A percentile compares a stretch with the other conserved stretches of the same genome.
Conservation (phyloP, 306 rosid genomes). For the Gleditsia sinensis region DNA sequence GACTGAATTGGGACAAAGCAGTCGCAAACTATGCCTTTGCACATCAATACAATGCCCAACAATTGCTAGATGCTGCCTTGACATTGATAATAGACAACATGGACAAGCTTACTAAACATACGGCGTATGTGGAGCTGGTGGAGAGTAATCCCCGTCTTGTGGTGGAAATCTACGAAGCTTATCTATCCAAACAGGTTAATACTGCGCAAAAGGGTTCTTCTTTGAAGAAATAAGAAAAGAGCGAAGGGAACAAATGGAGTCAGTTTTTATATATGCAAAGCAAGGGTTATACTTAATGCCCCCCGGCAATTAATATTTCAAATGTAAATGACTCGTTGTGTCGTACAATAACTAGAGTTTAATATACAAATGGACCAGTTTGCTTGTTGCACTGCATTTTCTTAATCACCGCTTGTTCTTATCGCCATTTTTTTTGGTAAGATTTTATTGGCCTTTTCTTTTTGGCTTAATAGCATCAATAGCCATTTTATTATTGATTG, state of each 20-base stretch:
- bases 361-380: too few species aligned
- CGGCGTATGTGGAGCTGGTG: slow-evolving; percentile 55
- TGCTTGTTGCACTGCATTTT: too few species aligned
- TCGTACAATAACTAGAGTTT: too few species aligned
- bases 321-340: background rate
- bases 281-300: background rate
- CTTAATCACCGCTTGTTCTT: too few species aligned
- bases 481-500: too few species aligned
- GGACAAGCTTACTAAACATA: slow-evolving; percentile 48
- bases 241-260: background rate
- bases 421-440: too few species aligned
- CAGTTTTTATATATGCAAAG: background rate
- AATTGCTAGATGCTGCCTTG: slow-evolving; percentile 48
- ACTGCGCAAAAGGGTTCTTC: slow-evolving; percentile 48
- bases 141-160: slow-evolving; percentile 54
- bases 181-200: slow-evolving; percentile 57
- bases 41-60: slow-evolving; percentile 58
- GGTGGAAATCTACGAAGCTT: slow-evolving; percentile 62
- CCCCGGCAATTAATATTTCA: background rate
- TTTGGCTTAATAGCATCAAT: too few species aligned
- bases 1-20: slow-evolving; percentile 58
- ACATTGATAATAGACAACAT: slow-evolving; percentile 54
- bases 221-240: background rate
- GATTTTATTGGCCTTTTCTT: too few species aligned
- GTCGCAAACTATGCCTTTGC: slow-evolving; percentile 50